phyloP scores from a whole-genome alignment of 2,329 filamentous ascomycete species.

The Aspergillus sp. region DNA sequence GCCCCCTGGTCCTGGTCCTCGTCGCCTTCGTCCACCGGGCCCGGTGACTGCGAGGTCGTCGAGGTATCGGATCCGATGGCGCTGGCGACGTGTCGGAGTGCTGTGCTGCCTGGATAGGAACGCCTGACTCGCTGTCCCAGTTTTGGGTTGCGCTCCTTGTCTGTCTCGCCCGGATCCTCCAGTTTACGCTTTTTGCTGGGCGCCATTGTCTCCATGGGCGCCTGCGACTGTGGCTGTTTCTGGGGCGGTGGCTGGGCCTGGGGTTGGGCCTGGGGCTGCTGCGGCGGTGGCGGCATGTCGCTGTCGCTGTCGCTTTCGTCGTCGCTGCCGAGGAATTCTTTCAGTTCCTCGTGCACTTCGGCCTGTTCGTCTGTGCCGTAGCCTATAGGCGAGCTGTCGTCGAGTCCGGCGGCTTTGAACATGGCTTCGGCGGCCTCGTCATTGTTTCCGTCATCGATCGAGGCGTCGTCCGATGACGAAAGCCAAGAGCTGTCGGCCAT shows the following conservation, averaged over 20 bases:
- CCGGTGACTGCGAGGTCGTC: slow-evolving; percentile 1
- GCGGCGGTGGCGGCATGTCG: too few relatives aligned
- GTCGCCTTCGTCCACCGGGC: slow-evolving; percentile 19
- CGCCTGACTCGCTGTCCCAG: slow-evolving; percentile 33
- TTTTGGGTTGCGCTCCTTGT: slow-evolving; percentile 30
- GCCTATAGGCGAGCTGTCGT: slow-evolving; percentile 42
- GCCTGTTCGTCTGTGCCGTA: slow-evolving; percentile 56
- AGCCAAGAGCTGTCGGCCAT: slow-evolving; percentile 37
- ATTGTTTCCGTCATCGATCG: slow-evolving; percentile 39
- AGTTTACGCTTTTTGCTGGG: slow-evolving; percentile 31
- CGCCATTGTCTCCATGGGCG: slow-evolving; percentile 12
- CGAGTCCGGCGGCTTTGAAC: slow-evolving; percentile 42
- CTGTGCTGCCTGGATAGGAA: slow-evolving; percentile 32
- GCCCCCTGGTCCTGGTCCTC: slow-evolving; percentile 18
- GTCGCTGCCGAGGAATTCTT: slow-evolving; percentile 55
- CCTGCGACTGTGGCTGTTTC: too few relatives aligned
- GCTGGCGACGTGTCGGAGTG: slow-evolving; percentile 28
- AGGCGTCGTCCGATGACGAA: slow-evolving; percentile 39
- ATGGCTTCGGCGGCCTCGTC: slow-evolving; percentile 40
- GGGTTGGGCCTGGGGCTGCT: too few relatives aligned
- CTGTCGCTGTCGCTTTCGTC: slow-evolving; percentile 43
- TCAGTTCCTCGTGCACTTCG: slow-evolving; percentile 60
- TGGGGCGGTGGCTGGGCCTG: too few relatives aligned
- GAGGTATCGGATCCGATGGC: slow-evolving; percentile 11
- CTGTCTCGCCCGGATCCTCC: slow-evolving; percentile 22